Conservation (phyloP, 306 rosid genomes). For the Cicer bijugum region DNA sequence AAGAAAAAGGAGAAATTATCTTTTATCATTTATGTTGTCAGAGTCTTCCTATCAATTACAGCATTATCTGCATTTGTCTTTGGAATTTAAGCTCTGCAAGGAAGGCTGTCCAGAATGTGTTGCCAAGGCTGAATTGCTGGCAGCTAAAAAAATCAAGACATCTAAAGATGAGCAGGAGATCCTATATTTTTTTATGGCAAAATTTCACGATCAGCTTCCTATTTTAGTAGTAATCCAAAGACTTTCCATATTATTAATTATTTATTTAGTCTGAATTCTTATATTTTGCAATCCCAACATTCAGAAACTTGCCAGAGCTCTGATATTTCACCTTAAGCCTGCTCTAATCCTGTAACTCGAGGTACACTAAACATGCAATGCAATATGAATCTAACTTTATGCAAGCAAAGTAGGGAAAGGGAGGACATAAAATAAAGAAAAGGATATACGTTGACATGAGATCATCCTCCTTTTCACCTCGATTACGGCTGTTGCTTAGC, state of each 20-base stretch:
- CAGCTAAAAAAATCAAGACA: neutral
- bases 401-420: neutral
- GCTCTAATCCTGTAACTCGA: neutral
- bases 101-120: neutral
- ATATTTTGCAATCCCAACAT: neutral
- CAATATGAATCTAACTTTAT: conserved; percentile 3
- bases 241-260: conserved; percentile 16
- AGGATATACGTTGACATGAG: conserved; percentile 79
- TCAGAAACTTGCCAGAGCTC: neutral
- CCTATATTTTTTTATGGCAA: neutral
- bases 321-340: conserved; percentile 10
- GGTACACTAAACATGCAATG: conserved; percentile 12
- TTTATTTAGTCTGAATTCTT: neutral
- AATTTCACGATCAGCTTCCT: neutral
- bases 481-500: conserved; percentile 74
- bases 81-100: neutral
- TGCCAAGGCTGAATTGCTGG: neutral
- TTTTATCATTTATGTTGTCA: neutral
- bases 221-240: conserved; percentile 1
- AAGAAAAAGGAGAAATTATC: neutral
- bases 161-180: conserved; percentile 4
- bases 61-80: neutral
- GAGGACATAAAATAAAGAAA: conserved; percentile 23
- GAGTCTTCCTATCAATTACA: neutral
- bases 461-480: conserved; percentile 90